Evolutionary conservation across 228 moss, liverwort and hornwort species (phyloP).

Genomic region (Sphagnum magellanicum): DNA sequence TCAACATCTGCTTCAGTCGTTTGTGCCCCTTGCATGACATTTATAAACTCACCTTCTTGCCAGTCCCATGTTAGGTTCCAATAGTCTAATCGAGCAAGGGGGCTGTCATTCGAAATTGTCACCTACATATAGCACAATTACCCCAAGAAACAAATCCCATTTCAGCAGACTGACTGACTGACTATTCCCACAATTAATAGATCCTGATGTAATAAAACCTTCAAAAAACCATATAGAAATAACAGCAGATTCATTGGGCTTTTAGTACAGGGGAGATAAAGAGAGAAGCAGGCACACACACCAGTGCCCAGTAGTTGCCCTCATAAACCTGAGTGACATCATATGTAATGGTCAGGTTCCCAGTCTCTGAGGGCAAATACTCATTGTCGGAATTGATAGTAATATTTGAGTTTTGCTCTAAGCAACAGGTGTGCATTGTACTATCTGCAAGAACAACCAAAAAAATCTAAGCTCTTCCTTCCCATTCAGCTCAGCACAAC

Average conservation of each 20-base stretch:
- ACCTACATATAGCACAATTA: slow-evolving; percentile 6
- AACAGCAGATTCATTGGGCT: too few relatives aligned
- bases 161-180: too few relatives aligned
- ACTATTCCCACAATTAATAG: too few relatives aligned
- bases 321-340: slow-evolving; percentile 35
- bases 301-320: slow-evolving; percentile 40
- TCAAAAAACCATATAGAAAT: too few relatives aligned
- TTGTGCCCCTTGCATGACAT: slow-evolving; percentile 25
- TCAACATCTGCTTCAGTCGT: slow-evolving; percentile 20
- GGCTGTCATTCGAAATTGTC: slow-evolving; percentile 31
- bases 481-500: too few relatives aligned
- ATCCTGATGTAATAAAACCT: too few relatives aligned
- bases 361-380: slow-evolving; percentile 27
- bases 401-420: slow-evolving; percentile 31
- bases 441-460: slow-evolving; percentile 23
- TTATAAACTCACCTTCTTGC: slow-evolving; percentile 38
- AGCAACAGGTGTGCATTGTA: slow-evolving; percentile 45
- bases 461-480: too few relatives aligned
- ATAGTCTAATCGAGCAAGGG: slow-evolving; percentile 27
- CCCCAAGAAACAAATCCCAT: too few relatives aligned
- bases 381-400: slow-evolving; percentile 6
- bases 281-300: slow-evolving; percentile 1
- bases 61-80: slow-evolving; percentile 47
- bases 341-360: slow-evolving; percentile 43
- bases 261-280: too few relatives aligned